Base-by-base conservation (phyloP, 225 moss, liverwort and hornwort genomes). In the Physcomitrium patens region DNA sequence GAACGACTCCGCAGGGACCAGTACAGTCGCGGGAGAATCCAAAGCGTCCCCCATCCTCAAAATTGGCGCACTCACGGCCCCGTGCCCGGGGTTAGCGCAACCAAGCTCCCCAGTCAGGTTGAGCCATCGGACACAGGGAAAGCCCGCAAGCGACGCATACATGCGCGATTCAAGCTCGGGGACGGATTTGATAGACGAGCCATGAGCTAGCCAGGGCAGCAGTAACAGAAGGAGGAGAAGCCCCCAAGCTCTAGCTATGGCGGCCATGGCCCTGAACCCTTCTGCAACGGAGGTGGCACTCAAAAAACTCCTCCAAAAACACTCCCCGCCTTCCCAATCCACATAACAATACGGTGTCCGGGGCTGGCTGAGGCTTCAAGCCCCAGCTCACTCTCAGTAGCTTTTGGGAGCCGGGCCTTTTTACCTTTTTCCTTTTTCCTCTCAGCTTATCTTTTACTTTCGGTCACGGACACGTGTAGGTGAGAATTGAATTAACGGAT, bases 101-200 rank as follows among this genome's bases (percentile, higher is more conserved):
- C 99, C 95, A 18, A 93, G 83, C 81, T 99, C 95, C 65, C 93
- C 95, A 3, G 85, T 80, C 57, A 99, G 82, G 81, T 78, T 95
- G 71, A 99, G 93, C 81, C 90, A 90, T 49, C 99, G 89, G 54
- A 99, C 99, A 72, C 99, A 99, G 10, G 95, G 87, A 17, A 84
- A 80, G n/a, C 90, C 93, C 56, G 80, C 82, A 10, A 95, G 77
- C 44, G 71, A 76, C 54, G 86, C 79, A 71, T 99, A 99, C 90
- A 99, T 93, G 8, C 86, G 86, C 51, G 76, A 74, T 72, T 99
- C 95, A 23, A 99, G 79, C 63, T 95, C 93, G 13, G 93, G 82
- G 23, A 99, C 93, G 19, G 91, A 90, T 7, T 64, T 52, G 53
- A 83, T 23, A 7, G 70, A 60, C 13, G 22, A 57, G 3, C 68